phyloP scores from a whole-genome alignment of 2,329 filamentous ascomycete genomes.

The Blumeria graminis region DNA sequence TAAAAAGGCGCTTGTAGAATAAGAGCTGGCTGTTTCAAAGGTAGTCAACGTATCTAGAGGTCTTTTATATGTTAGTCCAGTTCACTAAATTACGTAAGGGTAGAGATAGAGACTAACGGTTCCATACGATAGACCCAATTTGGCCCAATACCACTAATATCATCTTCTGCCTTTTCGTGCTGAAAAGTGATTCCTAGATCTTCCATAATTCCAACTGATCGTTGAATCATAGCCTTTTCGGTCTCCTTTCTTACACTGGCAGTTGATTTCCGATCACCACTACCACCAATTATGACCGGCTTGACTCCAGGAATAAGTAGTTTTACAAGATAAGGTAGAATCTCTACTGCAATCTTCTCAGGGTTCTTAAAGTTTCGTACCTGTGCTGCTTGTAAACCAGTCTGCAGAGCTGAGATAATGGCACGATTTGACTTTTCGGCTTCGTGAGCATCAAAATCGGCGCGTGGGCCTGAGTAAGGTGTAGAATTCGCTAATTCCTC shows the following conservation, averaged over 20 bases:
- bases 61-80: constrained; percentile 14
- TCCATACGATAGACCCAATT: constrained; percentile 87
- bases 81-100: too few relatives aligned
- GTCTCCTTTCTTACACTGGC: constrained; percentile 73
- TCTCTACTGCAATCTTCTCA: constrained; percentile 54
- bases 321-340: constrained; percentile 62
- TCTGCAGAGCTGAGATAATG: constrained; percentile 49
- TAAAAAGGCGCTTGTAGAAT: constrained; percentile 22
- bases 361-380: constrained; percentile 56
- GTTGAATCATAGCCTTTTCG: constrained; percentile 58
- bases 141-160: constrained; percentile 29
- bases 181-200: constrained; percentile 64
- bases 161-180: constrained; percentile 52
- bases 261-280: constrained; percentile 36
- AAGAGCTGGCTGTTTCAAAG: constrained; percentile 42
- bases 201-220: constrained; percentile 61
- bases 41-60: constrained; percentile 53
- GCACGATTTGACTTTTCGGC: constrained; percentile 55
- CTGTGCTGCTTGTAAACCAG: constrained; percentile 47
- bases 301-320: constrained; percentile 79
- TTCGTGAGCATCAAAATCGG: constrained; percentile 63
- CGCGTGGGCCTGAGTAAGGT: constrained; percentile 62
- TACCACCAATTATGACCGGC: constrained; percentile 60
- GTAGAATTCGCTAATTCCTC: constrained; percentile 24
- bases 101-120: constrained; percentile 33